These are phyloP conservation scores for Pulchroboletus neoregius DNA, from an alignment of 1,284 basidiomycete species.

Conservation along the genomic window DNA sequence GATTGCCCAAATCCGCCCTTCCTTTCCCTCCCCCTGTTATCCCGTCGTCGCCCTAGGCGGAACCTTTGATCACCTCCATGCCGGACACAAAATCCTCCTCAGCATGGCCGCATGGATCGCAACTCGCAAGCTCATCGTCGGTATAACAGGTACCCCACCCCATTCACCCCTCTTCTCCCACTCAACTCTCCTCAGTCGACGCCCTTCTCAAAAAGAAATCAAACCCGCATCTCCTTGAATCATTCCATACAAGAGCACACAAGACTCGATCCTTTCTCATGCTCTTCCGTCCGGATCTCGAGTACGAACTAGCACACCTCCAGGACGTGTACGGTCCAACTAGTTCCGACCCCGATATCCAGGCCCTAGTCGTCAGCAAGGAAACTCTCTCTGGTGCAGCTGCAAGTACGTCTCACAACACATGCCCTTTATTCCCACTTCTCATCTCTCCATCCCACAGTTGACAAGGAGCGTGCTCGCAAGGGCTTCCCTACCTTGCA, in stretches of 20 bases:
- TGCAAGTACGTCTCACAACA: slow-evolving; percentile 57
- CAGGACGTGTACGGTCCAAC: slow-evolving; percentile 88
- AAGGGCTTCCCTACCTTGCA: slow-evolving; percentile 58
- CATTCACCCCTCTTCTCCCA: slow-evolving; percentile 11
- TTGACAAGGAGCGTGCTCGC: slow-evolving; percentile 55
- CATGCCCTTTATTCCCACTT: not conserved
- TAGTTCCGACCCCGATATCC: slow-evolving; percentile 76
- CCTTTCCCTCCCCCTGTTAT: slow-evolving; percentile 29
- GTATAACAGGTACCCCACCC: slow-evolving; percentile 66
- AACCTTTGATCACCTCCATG: slow-evolving; percentile 97
- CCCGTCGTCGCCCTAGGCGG: slow-evolving; percentile 59
- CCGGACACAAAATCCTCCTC: slow-evolving; percentile 95
- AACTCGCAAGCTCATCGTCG: slow-evolving; percentile 78
- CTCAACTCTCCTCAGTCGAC: slow-evolving; percentile 50
- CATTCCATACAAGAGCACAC: slow-evolving; percentile 52
- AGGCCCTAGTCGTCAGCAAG: slow-evolving; percentile 82
- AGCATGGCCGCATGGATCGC: slow-evolving; percentile 88
- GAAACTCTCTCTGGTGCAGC: slow-evolving; percentile 79
- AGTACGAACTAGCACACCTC: slow-evolving; percentile 67
- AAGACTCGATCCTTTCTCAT: slow-evolving; percentile 61
- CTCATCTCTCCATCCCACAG: slow-evolving; percentile 37
- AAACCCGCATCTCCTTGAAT: slow-evolving; percentile 68
- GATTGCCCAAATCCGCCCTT: not conserved
- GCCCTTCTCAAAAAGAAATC: slow-evolving; percentile 72
- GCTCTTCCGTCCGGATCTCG: slow-evolving; percentile 61